A percentile compares a stretch with the other conserved stretches of the same genome.
Evolutionary conservation across 1,284 basidiomycete species (phyloP).

Genomic region (Apiotrichum siamense): DNA sequence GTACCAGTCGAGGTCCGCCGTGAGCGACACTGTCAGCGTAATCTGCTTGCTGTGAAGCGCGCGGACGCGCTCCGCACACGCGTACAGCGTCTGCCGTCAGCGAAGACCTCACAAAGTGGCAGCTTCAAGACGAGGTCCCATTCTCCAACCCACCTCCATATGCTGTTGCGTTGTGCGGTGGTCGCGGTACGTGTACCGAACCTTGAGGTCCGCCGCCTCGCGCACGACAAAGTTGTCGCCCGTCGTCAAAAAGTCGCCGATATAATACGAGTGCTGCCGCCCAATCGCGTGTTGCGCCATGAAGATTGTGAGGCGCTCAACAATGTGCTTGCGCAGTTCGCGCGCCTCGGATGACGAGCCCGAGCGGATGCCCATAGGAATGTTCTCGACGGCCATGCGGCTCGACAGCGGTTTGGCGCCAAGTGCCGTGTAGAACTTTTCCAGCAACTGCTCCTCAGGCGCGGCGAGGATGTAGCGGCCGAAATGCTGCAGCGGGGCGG

Average conservation of each 20-base stretch:
- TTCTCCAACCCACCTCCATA: constrained; percentile 42
- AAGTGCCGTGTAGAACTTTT: constrained; percentile 46
- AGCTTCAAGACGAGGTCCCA: background rate
- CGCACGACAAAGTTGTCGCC: constrained; percentile 58
- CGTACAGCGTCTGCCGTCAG: constrained; percentile 55
- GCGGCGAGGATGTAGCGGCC: constrained; percentile 74
- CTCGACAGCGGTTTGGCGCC: constrained; percentile 63
- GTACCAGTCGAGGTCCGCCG: constrained; percentile 78
- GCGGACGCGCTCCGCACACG: constrained; percentile 57
- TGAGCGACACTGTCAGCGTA: constrained; percentile 67
- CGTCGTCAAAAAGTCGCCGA: constrained; percentile 67
- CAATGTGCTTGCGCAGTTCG: constrained; percentile 51
- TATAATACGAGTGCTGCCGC: constrained; percentile 26
- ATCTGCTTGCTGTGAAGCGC: constrained; percentile 60
- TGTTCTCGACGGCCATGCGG: constrained; percentile 70
- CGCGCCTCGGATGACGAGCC: constrained; percentile 28
- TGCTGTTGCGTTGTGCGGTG: constrained; percentile 29
- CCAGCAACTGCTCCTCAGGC: constrained; percentile 58
- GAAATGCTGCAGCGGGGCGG: constrained; percentile 67
- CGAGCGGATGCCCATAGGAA: constrained; percentile 27
- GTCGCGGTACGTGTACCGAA: constrained; percentile 35
- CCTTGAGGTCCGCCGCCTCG: constrained; percentile 51
- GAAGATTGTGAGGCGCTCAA: constrained; percentile 88
- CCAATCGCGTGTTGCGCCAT: constrained; percentile 67
- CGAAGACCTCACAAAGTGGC: too few relatives aligned